A percentile compares a stretch with the other conserved stretches of the same genome.
phyloP scores from a whole-genome alignment of 371 early-diverging fungal species.

The Massospora cicadina region DNA sequence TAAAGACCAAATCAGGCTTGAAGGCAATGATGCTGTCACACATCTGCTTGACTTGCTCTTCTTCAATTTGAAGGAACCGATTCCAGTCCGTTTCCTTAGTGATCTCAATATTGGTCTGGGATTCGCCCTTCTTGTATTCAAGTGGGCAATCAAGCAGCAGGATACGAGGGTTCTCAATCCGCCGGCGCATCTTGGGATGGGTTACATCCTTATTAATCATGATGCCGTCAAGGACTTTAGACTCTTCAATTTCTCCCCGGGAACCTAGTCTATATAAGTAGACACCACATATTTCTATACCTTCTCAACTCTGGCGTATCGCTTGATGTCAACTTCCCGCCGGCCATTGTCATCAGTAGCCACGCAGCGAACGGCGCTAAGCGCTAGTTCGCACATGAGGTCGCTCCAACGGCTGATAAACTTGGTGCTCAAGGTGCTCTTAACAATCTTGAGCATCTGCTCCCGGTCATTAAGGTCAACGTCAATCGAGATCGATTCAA shows the following conservation, averaged over 20 bases:
- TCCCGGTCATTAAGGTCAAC: constrained; percentile 67
- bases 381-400: constrained; percentile 92
- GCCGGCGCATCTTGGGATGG: constrained; percentile 98
- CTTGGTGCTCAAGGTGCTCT: constrained; percentile 93
- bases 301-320: constrained; percentile 96
- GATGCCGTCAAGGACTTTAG: constrained; percentile 94
- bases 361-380: constrained; percentile 89
- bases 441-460: constrained; percentile 81
- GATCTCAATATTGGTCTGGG: constrained; percentile 98
- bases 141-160: constrained; percentile 97
- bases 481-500: constrained; percentile 66
- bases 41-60: constrained; percentile 95
- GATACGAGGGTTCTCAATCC: constrained; percentile 96
- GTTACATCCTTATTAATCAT: constrained; percentile 99
- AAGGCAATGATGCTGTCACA: constrained; percentile 89
- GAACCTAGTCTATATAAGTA: constrained; percentile 41
- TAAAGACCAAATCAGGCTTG: constrained; percentile 97
- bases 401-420: constrained; percentile 90
- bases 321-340: constrained; percentile 91
- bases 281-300: constrained; percentile 20
- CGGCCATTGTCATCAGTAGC: constrained; percentile 51
- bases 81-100: constrained; percentile 93
- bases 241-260: constrained; percentile 97
- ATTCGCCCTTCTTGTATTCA: constrained; percentile 99
- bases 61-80: constrained; percentile 95